Evolutionary conservation across 257 asterid genomes (phyloP).

Genomic region (Capsicum baccatum): DNA sequence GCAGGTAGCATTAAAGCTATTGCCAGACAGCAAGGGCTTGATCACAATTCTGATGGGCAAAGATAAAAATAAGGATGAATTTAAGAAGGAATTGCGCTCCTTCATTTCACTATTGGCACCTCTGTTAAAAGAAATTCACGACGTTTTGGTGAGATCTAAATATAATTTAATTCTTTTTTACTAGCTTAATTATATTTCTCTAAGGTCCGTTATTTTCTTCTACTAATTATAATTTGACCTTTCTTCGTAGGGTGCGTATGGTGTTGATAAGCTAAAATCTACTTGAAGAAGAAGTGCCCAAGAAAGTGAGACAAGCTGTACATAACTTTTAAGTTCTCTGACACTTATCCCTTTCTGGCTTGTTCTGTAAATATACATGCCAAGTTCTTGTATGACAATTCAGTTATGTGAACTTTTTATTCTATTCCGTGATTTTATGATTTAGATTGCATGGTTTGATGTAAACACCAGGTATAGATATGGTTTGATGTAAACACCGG

Average conservation of each 20-base stretch:
- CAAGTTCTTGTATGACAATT: background rate
- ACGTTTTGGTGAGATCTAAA: conserved; percentile 54
- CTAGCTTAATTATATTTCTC: background rate
- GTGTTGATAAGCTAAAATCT: conserved; percentile 66
- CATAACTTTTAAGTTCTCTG: background rate
- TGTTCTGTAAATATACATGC: conserved; percentile 29
- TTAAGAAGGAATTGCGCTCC: conserved; percentile 57
- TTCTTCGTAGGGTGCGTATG: conserved; percentile 59
- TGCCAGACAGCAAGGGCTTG: conserved; percentile 63
- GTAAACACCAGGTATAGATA: background rate
- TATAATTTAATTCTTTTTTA: background rate
- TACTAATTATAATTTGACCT: background rate
- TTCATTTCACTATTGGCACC: conserved; percentile 62
- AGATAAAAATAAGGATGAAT: conserved; percentile 52
- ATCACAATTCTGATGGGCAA: conserved; percentile 58
- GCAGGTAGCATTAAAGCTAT: conserved; percentile 77
- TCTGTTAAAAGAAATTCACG: conserved; percentile 54
- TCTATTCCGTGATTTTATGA: background rate
- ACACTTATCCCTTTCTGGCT: background rate
- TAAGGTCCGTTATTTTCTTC: background rate
- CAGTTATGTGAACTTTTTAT: background rate
- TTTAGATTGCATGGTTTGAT: background rate
- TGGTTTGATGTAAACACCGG: background rate
- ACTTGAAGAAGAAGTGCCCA: conserved; percentile 42
- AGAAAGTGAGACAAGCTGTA: background rate